Conservation (phyloP, 345 rosid species). For the Psidium friedrichsthalianum region DNA sequence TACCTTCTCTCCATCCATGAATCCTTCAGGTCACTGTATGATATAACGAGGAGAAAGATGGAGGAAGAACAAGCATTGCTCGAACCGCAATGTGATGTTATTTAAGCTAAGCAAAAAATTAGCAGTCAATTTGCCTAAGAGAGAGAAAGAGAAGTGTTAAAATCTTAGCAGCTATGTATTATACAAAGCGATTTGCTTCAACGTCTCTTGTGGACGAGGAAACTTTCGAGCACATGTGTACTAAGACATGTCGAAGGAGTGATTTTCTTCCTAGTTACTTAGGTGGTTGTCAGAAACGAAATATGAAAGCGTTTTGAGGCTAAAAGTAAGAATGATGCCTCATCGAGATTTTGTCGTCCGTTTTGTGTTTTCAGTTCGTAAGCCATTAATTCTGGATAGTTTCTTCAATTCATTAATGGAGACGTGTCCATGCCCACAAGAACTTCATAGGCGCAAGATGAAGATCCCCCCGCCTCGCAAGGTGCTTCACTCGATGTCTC, state of each 20-base stretch:
- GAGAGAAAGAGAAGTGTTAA: too few relatives aligned
- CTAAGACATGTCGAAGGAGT: not conserved
- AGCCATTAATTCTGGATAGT: not conserved
- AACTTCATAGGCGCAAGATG: not conserved
- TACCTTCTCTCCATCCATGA: not conserved
- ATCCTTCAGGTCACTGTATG: not conserved
- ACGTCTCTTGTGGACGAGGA: not conserved
- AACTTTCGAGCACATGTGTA: not conserved
- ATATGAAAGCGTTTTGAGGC: not conserved
- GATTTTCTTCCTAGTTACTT: not conserved
- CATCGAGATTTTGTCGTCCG: not conserved
- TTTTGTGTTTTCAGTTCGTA: not conserved
- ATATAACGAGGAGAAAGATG: too few relatives aligned
- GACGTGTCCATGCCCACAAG: not conserved
- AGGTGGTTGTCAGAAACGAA: not conserved
- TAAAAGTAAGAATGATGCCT: not conserved
- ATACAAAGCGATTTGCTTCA: not conserved
- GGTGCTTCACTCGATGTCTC: too few relatives aligned
- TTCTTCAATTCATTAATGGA: not conserved
- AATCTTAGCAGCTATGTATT: not conserved
- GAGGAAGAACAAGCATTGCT: not conserved
- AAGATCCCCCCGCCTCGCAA: not conserved
- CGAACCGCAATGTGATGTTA: not conserved
- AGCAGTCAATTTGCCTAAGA: not conserved
- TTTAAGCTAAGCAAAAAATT: not conserved